Conservation (phyloP, 257 asterid genomes). For the Nemophila menziesii region DNA sequence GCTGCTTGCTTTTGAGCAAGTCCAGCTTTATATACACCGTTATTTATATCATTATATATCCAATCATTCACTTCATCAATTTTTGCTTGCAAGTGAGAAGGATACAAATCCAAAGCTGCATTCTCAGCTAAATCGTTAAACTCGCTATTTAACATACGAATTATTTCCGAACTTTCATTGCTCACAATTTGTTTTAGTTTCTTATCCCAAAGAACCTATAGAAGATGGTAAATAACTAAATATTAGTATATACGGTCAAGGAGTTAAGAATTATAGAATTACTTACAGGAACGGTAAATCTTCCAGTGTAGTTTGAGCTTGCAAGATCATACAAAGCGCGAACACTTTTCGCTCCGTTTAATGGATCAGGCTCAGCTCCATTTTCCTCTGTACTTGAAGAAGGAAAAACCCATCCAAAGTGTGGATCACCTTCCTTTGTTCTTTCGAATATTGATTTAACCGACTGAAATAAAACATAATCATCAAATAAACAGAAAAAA, state of each 20-base stretch:
- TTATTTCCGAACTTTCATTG: constrained; percentile 83
- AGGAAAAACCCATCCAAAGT: constrained; percentile 96
- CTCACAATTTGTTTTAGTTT: constrained; percentile 68
- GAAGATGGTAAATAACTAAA: constrained; percentile 3
- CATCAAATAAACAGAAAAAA: not conserved
- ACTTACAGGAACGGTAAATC: constrained; percentile 76
- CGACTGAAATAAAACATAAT: constrained; percentile 32
- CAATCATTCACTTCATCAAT: constrained; percentile 60
- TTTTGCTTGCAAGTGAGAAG: constrained; percentile 55
- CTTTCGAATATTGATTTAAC: constrained; percentile 78
- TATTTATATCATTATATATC: constrained; percentile 71
- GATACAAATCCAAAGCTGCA: constrained; percentile 65
- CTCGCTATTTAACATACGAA: constrained; percentile 85
- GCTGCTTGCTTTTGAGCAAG: constrained; percentile 85
- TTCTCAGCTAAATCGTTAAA: constrained; percentile 71
- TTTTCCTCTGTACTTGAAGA: constrained; percentile 51
- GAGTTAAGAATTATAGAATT: not conserved
- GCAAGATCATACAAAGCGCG: constrained; percentile 81
- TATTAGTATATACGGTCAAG: not conserved
- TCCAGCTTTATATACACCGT: constrained; percentile 87
- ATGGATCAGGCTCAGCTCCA: constrained; percentile 66
- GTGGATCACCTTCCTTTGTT: constrained; percentile 80
- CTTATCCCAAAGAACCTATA: constrained; percentile 94
- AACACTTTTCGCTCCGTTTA: constrained; percentile 57
- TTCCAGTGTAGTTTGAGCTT: constrained; percentile 71